Evolutionary conservation across 1,139 yeast genomes (phyloP), one percentile per base, ranked within the genome.

Genomic region (Blastobotrys persicus): DNA sequence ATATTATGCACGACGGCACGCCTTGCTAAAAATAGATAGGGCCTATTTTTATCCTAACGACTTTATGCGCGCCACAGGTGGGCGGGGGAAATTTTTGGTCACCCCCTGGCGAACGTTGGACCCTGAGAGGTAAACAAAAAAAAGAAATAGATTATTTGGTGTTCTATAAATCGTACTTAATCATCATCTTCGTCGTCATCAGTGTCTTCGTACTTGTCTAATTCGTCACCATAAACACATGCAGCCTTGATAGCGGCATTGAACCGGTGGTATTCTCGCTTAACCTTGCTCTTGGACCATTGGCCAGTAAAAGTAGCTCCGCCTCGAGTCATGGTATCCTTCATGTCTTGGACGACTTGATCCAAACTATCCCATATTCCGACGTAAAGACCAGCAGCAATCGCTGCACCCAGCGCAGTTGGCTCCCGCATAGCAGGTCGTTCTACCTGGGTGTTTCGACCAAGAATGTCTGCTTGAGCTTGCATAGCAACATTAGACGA

Each of bases 331-430:
- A 49, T 44, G 20, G 45, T 33, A 18, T 50, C 39, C 43, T 43
- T 41, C 12, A 53, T 19, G 31, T 45, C 64, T 23, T 61, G 62
- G 40, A 64, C 62, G 46, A 78, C 86, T 56, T 88, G 96, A 53
- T 80, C 85, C 53, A 88, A 72, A 59, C 81, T 79, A 54, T 75
- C 77, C 96, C 96, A 91, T 46, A 88, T 68, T 48, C 86, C 77
- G 52, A 85, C 80, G 1, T 91, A 83, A 60, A 89, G 73, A 11
- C 96, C 96, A 2, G 98, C 96, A 17, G 96, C 96, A 60, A 91
- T 87, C 11, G 97, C 97, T 11, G 96, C 96, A 23, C 98, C 98
- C 55, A 91, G 76, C 1, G 98, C 97, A 3, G 98, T 91, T 66
- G 96, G 89, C 70, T 91, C 98, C 32, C 88, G 74, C 67, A 85